Percentiles rank a stretch among this genome's conserved stretches.
phyloP scores from a whole-genome alignment of 257 asterid genomes.

The Capsicum rhomboideum region DNA sequence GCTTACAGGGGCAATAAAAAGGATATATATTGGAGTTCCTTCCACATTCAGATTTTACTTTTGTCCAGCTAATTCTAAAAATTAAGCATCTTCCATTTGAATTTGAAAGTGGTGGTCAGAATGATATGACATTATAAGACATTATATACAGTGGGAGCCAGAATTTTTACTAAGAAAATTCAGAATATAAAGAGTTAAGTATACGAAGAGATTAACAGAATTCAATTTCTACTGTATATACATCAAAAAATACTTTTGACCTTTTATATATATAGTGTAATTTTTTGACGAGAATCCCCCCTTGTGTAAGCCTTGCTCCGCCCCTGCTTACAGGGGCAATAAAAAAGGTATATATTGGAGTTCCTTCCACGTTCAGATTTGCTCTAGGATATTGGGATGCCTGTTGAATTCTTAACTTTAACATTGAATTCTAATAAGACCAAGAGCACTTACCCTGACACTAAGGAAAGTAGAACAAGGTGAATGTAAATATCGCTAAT shows the following conservation, averaged over 20 bases:
- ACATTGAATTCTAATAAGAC: background rate
- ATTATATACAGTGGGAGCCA: too few species aligned
- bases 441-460: too few species aligned
- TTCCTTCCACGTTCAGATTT: background rate
- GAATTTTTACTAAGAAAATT: too few species aligned
- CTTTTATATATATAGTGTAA: too few species aligned
- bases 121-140: background rate
- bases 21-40: background rate
- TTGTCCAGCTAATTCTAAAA: too few species aligned
- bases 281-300: too few species aligned
- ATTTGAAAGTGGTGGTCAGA: background rate
- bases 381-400: background rate
- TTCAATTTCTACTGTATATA: too few species aligned
- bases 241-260: too few species aligned
- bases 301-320: too few species aligned
- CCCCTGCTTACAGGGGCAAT: background rate
- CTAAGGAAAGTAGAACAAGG: background rate
- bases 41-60: background rate
- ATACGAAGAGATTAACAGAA: too few species aligned
- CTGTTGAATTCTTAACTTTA: background rate
- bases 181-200: too few species aligned
- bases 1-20: background rate
- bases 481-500: background rate
- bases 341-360: background rate
- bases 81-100: background rate